These are phyloP conservation scores for Globisporangium barbulae DNA, from an alignment of 352 stramenopile genomes.

Conservation along the genomic window DNA sequence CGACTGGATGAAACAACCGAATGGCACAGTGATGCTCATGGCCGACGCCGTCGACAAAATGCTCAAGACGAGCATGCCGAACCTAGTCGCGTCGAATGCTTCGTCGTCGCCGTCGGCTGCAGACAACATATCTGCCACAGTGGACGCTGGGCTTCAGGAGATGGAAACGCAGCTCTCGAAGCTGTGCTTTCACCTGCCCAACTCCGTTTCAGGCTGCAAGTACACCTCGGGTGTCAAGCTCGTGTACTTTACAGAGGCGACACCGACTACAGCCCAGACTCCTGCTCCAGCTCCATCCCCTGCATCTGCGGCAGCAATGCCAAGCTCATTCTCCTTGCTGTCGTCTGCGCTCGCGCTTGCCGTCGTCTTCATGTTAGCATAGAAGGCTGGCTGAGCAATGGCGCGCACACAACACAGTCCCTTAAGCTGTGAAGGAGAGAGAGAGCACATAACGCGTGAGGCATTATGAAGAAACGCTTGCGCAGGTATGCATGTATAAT, in stretches of 20 bases:
- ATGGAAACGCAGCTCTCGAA: constrained; percentile 4
- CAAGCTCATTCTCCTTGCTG: neutral
- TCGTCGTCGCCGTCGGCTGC: neutral
- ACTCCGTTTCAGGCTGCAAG: constrained; percentile 13
- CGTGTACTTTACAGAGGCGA: constrained; percentile 7
- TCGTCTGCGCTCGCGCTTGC: neutral
- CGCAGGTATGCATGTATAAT: constrained; percentile 4
- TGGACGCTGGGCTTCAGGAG: constrained; percentile 13
- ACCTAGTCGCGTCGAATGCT: constrained; percentile 4
- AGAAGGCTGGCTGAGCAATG: neutral
- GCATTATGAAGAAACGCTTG: neutral
- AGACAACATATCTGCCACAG: neutral
- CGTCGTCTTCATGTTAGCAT: neutral
- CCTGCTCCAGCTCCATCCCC: neutral
- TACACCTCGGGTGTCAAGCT: constrained; percentile 16
- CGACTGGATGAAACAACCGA: constrained; percentile 5
- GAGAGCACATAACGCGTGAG: neutral
- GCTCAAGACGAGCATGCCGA: constrained; percentile 3
- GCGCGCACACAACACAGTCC: neutral
- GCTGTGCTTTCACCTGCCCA: constrained; percentile 15
- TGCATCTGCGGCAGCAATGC: neutral
- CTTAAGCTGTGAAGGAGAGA: neutral
- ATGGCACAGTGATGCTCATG: constrained; percentile 11
- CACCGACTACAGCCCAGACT: neutral
- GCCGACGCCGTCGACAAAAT: constrained; percentile 10